Base-by-base conservation (phyloP, 306 rosid species). In the Trichosanthes cucumerina region DNA sequence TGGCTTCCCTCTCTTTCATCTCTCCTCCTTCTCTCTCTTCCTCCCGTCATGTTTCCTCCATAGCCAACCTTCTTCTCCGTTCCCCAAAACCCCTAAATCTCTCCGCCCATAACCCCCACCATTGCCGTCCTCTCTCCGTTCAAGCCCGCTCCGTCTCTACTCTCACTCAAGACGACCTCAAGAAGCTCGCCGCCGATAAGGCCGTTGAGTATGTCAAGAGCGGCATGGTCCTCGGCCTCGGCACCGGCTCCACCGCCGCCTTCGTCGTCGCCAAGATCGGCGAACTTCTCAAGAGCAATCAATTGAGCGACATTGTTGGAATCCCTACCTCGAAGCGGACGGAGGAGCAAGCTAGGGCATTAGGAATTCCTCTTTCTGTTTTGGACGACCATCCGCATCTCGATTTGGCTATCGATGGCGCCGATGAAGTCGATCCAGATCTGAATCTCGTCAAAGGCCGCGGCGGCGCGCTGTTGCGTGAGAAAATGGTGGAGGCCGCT, bases 151-250 rank as follows among this genome's bases (percentile, higher is more conserved):
- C 96, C 18, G 87, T 76, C 56, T 73, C 77, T 15, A 73, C 77
- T 78, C 85, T 94, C 28, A 82, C 93, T 81, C 98, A 92, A 24
- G 96, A 94, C 59, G 97, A 93, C 76, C 80, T 93, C 79, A 93
- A 93, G 89, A 91, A 88, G 79, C 90, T 93, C 50, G 96, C 98
- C 3, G 98, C 98, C 53, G 91, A 93, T 85, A 93, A 88, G 62
- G 98, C 98, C 38, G 96, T 91, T 6, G 98, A 93, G 49, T 88
- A 85, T 75, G 93, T 91, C 21, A 87, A 88, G 41, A 91, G 96
- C 79, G 96, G 94, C 53, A 93, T 93, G 98, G 94, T 93, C 6
- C 89, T 93, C 50, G 96, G 96, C 69, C 90, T 91, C 9, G 96
- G 95, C 31, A 93, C 98, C 4, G 96, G 98, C 18, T 93, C 98